phyloP scores from a whole-genome alignment of 345 rosid genomes.

The Lumnitzera racemosa region DNA sequence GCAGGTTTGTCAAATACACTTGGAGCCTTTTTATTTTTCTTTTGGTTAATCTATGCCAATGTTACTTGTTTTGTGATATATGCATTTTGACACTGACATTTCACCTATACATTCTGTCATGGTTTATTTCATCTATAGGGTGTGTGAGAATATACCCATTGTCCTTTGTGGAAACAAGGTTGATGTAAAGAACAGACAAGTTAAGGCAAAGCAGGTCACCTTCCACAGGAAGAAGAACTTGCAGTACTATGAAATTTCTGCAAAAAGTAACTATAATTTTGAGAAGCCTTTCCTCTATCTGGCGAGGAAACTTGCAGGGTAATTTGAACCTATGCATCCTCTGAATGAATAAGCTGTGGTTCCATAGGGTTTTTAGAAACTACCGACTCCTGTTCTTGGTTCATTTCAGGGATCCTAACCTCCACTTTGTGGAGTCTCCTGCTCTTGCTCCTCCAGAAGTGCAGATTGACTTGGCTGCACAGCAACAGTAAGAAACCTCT shows the following conservation, averaged over 20 bases:
- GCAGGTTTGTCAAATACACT: constrained; percentile 38
- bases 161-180: constrained; percentile 93
- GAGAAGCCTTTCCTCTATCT: constrained; percentile 94
- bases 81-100: background rate
- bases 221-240: constrained; percentile 94
- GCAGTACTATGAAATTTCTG: constrained; percentile 88
- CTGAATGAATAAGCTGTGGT: background rate
- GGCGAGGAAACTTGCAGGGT: constrained; percentile 88
- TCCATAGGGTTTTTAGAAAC: background rate
- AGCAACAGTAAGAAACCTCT: constrained; percentile 57
- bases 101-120: background rate
- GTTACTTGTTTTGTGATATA: no score
- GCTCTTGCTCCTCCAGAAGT: constrained; percentile 95
- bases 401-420: constrained; percentile 46
- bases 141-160: constrained; percentile 85
- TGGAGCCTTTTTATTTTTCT: background rate
- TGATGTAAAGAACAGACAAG: constrained; percentile 94
- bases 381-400: constrained; percentile 1
- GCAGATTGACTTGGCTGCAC: constrained; percentile 65
- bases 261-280: constrained; percentile 89
- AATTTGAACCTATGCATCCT: background rate
- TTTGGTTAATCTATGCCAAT: background rate
- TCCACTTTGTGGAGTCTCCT: constrained; percentile 88
- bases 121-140: constrained; percentile 27
- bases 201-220: constrained; percentile 85